Evolutionary conservation across 306 rosid genomes (phyloP), one percentile per base, ranked within the genome.

Genomic region (Dalbergia oliveri): DNA sequence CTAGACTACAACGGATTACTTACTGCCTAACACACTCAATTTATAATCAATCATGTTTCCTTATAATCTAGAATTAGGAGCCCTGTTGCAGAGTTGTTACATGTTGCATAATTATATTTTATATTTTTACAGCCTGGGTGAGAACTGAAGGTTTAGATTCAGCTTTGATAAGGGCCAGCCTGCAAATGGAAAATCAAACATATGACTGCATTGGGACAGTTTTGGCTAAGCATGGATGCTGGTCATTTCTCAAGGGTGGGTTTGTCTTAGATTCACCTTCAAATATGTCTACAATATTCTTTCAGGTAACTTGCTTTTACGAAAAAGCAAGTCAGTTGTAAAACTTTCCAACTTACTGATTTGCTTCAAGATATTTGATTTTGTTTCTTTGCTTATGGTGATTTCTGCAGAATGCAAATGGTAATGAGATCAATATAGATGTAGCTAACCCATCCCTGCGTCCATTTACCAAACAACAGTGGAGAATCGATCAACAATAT

Each of bases 201-300:
- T 66, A 78, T 61, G 21, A 66, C 16, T 92, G 97, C 73, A 86
- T 94, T 39, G 98, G 94, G 11, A 88, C 93, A 23, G 94, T 89
- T 72, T 82, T 86, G 26, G 94, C 97, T 19, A 92, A 82, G 82
- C 21, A 9, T 61, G 92, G 92, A 64, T 94, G 97, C 81, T 94
- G 98, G 97, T 94, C 98, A 37, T 92, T 94, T 70, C 97, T 94
- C 31, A 94, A 94, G 83, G 98, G 98, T 50, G 97, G 98, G 12
- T 94, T 92, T 85, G 79, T 88, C 56, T 77, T 88, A 0, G 33
- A 72, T n/a, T 84, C 79, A 0, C 77, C 88, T n/a, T 88, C 97
- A 4, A 81, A 68, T 62, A 73, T 82, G 14, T 87, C 97, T 19
- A 26, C 63, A 1, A 80, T 94, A 60, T 87, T 56, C 81, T 91